These are phyloP conservation scores for Podila horticola DNA, from an alignment of 192 early-diverging fungal species.

Conservation along the genomic window DNA sequence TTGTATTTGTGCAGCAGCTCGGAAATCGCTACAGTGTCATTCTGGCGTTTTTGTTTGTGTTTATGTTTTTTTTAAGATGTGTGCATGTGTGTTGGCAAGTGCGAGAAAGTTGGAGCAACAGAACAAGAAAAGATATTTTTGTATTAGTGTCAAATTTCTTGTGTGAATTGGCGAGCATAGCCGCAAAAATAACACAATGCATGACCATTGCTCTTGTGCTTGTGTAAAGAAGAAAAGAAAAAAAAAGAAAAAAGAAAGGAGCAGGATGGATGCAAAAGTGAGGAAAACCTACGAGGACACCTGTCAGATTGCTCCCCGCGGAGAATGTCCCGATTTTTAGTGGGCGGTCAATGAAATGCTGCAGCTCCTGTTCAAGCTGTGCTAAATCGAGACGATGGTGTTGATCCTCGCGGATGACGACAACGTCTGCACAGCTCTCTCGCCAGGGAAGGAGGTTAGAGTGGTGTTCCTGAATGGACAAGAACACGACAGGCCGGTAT, in stretches of 20 bases:
- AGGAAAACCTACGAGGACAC: slow-evolving; percentile 22
- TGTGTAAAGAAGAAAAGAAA: neutral
- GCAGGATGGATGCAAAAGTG: neutral
- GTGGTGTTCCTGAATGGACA: slow-evolving; percentile 48
- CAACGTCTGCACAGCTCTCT: slow-evolving; percentile 37
- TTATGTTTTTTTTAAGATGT: too few relatives aligned
- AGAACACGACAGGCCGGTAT: slow-evolving; percentile 36
- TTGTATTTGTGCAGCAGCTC: slow-evolving; percentile 34
- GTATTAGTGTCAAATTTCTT: too few relatives aligned
- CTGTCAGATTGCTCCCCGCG: slow-evolving; percentile 50
- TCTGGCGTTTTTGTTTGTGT: neutral
- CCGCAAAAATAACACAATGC: too few relatives aligned
- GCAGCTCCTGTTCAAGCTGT: slow-evolving; percentile 23
- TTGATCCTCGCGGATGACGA: slow-evolving; percentile 16
- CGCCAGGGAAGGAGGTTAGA: slow-evolving; percentile 52
- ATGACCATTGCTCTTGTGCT: too few relatives aligned
- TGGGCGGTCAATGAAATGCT: neutral
- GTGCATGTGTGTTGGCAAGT: too few relatives aligned
- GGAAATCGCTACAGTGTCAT: slow-evolving; percentile 27
- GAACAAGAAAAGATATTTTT: too few relatives aligned
- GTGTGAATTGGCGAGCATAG: too few relatives aligned
- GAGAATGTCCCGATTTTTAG: slow-evolving; percentile 44
- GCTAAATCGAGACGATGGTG: slow-evolving; percentile 11
- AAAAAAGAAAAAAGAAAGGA: neutral
- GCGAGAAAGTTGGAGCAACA: too few relatives aligned